Percentiles rank a stretch among this genome's conserved stretches.
These are phyloP conservation scores for Miscanthus sacchariflorus DNA, from an alignment of 202 grass and related monocot species.

Conservation along the genomic window DNA sequence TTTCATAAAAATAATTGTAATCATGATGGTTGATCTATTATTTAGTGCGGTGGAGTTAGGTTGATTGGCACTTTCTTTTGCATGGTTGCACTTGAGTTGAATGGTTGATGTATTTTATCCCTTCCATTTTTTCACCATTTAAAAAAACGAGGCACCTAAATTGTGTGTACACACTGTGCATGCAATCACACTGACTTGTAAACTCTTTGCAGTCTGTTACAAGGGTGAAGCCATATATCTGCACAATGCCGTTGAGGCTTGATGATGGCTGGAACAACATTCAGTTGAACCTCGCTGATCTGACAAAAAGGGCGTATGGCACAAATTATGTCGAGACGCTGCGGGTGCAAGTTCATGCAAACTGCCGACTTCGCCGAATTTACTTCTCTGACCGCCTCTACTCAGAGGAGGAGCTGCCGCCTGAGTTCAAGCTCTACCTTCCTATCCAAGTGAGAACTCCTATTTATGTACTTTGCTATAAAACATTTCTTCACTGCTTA, in stretches of 20 bases:
- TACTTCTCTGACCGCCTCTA: slow-evolving; percentile 90
- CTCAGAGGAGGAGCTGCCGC: slow-evolving; percentile 85
- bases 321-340: slow-evolving; percentile 94
- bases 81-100: not conserved
- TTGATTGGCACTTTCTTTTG: not conserved
- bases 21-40: slow-evolving; percentile 4
- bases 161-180: not conserved
- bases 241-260: slow-evolving; percentile 89
- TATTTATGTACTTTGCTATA: not conserved
- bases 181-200: not conserved
- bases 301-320: slow-evolving; percentile 86
- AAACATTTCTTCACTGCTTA: not conserved
- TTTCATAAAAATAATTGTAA: not conserved
- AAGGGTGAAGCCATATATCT: slow-evolving; percentile 91
- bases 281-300: slow-evolving; percentile 80
- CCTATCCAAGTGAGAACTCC: slow-evolving; percentile 74
- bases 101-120: not conserved
- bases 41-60: not conserved
- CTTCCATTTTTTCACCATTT: not conserved
- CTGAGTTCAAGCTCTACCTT: slow-evolving; percentile 91
- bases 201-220: slow-evolving; percentile 64
- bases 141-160: not conserved
- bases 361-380: slow-evolving; percentile 85
- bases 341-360: slow-evolving; percentile 91
- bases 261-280: slow-evolving; percentile 96